phyloP scores from a whole-genome alignment of 1,139 yeast genomes.

The Suhomyces maxii region DNA sequence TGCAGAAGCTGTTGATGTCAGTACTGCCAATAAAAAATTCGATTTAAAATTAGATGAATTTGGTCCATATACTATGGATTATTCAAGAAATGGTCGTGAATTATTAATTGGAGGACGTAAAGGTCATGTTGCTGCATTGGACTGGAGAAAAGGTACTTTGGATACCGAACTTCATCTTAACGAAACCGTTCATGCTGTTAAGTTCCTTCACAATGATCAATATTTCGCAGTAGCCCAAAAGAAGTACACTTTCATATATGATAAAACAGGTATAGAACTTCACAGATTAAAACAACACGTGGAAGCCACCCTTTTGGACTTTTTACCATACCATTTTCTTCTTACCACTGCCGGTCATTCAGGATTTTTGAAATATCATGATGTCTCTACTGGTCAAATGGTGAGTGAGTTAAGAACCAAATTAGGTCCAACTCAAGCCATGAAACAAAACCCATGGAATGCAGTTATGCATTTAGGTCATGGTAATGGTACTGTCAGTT shows the following conservation, averaged over 20 bases:
- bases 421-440: constrained; percentile 83
- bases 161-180: constrained; percentile 81
- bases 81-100: constrained; percentile 83
- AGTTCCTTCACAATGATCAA: constrained; percentile 88
- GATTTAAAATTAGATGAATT: constrained; percentile 71
- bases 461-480: constrained; percentile 95
- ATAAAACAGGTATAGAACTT: constrained; percentile 85
- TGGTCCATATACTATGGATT: constrained; percentile 86
- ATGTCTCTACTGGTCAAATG: constrained; percentile 87
- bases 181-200: constrained; percentile 89
- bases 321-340: constrained; percentile 88
- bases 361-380: constrained; percentile 89
- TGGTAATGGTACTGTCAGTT: constrained; percentile 85
- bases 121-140: constrained; percentile 95
- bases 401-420: constrained; percentile 85
- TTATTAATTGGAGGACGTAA: constrained; percentile 82
- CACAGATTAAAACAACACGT: constrained; percentile 90
- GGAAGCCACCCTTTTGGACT: constrained; percentile 80
- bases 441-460: constrained; percentile 93
- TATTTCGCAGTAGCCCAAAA: constrained; percentile 97
- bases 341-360: constrained; percentile 86
- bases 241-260: constrained; percentile 90
- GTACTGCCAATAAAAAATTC: constrained; percentile 74
- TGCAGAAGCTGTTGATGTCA: constrained; percentile 70
- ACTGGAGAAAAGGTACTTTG: constrained; percentile 87